A percentile compares a stretch with the other conserved stretches of the same genome.
Conservation (phyloP, 2,329 filamentous ascomycete species). For the Domatiomyces catenatus region DNA sequence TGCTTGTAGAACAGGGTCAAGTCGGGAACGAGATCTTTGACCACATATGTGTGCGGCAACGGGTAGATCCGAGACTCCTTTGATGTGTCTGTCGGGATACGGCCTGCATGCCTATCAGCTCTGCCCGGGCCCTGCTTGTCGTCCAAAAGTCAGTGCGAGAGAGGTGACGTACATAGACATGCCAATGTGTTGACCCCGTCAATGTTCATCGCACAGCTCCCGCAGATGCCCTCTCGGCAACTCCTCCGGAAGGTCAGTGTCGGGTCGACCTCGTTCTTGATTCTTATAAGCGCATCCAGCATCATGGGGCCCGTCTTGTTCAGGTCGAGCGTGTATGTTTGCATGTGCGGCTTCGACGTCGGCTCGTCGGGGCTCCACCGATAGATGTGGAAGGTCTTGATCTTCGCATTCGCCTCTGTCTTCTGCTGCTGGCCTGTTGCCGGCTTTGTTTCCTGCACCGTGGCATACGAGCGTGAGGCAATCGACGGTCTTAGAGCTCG, state of each 20-base stretch:
- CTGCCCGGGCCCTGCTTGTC: constrained; percentile 1
- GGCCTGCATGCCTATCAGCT: constrained; percentile 43
- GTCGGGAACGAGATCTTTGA: constrained; percentile 97
- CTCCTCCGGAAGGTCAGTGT: constrained; percentile 91
- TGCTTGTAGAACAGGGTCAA: constrained; percentile 99
- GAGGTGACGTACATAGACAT: constrained; percentile 66
- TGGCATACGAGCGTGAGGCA: constrained; percentile 32
- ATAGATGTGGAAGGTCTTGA: constrained; percentile 98
- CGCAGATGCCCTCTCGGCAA: constrained; percentile 96
- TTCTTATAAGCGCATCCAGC: constrained; percentile 86
- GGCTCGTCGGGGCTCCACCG: constrained; percentile 94
- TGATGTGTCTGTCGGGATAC: constrained; percentile 69
- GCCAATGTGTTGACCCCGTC: constrained; percentile 96
- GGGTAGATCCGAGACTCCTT: constrained; percentile 91
- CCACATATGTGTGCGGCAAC: constrained; percentile 93
- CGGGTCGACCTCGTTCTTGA: constrained; percentile 98
- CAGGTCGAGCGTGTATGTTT: constrained; percentile 83
- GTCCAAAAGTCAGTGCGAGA: neutral
- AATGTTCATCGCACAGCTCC: constrained; percentile 99
- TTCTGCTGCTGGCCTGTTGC: constrained; percentile 48
- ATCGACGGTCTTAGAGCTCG: constrained; percentile 24
- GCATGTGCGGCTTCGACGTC: constrained; percentile 84
- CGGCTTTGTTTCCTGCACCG: constrained; percentile 35
- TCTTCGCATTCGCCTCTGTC: constrained; percentile 40
- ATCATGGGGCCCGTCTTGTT: constrained; percentile 99